A percentile compares a stretch with the other conserved stretches of the same genome.
Evolutionary conservation across 2,329 filamentous ascomycete genomes (phyloP).

Genomic region (Dothidotthia symphoricarpi): DNA sequence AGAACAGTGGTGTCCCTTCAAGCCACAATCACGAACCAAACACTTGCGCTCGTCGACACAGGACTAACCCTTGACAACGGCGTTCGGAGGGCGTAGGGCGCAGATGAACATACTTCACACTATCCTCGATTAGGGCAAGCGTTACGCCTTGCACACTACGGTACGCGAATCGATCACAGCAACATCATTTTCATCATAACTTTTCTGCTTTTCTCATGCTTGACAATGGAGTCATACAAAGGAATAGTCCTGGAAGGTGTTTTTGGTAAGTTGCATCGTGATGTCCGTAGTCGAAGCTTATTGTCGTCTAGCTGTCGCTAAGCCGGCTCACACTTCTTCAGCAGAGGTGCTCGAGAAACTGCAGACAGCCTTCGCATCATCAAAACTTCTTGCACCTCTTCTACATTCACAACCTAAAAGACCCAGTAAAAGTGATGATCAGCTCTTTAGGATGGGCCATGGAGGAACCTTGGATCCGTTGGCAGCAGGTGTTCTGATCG

Average conservation of each 20-base stretch:
- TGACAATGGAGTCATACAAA: neutral
- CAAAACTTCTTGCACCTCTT: conserved; percentile 18
- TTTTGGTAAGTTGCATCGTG: conserved; percentile 17
- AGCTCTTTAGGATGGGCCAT: conserved; percentile 31
- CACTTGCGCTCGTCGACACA: too few species aligned
- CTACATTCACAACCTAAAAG: conserved; percentile 17
- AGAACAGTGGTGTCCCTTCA: too few species aligned
- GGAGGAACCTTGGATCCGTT: conserved; percentile 35
- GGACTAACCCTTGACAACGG: too few species aligned
- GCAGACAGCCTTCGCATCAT: conserved; percentile 20
- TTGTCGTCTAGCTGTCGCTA: conserved; percentile 17
- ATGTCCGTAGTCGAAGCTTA: neutral
- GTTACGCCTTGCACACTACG: too few species aligned
- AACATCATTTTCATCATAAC: too few species aligned
- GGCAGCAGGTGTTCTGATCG: conserved; percentile 31
- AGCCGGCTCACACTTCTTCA: conserved; percentile 24
- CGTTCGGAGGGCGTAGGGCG: too few species aligned
- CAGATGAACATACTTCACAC: too few species aligned
- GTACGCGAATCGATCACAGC: too few species aligned
- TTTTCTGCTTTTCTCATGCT: too few species aligned
- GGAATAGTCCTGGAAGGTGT: conserved; percentile 20
- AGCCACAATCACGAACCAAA: too few species aligned
- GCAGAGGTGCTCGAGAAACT: conserved; percentile 25
- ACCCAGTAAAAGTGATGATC: conserved; percentile 19
- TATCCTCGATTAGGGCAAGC: too few species aligned